phyloP scores from a whole-genome alignment of 768 basidiomycete species.

The Pleurotus sapidus region DNA sequence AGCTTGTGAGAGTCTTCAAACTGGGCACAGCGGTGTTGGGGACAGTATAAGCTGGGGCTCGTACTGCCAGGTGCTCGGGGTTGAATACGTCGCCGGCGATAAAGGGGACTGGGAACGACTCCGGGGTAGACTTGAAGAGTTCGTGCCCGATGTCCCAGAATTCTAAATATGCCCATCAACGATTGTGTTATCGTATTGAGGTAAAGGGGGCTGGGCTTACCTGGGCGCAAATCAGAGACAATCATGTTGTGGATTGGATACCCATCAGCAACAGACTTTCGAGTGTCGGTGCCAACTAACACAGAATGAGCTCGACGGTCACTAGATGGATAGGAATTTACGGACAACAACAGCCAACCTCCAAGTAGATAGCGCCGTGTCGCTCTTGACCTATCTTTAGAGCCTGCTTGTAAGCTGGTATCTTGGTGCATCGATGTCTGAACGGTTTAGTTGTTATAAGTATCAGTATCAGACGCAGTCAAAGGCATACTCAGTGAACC shows the following conservation, averaged over 20 bases:
- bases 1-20: conserved; percentile 15
- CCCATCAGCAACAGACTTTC: conserved; percentile 21
- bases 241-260: conserved; percentile 20
- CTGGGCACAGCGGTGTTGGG: conserved; percentile 9
- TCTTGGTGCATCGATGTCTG: conserved; percentile 17
- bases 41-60: conserved; percentile 1
- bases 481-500: conserved; percentile 26
- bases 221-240: conserved; percentile 20
- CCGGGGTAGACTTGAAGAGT: conserved; percentile 37
- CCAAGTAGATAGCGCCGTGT: conserved; percentile 19
- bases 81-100: conserved; percentile 42
- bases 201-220: conserved; percentile 7
- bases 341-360: conserved; percentile 26
- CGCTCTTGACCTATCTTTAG: conserved; percentile 15
- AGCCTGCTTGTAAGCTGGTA: conserved; percentile 17
- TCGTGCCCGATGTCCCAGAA: conserved; percentile 47
- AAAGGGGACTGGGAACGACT: conserved; percentile 40
- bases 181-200: neutral
- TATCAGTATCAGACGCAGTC: neutral
- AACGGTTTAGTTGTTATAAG: neutral
- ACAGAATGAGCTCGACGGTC: neutral
- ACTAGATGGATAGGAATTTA: neutral
- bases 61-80: conserved; percentile 26
- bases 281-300: conserved; percentile 21
- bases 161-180: conserved; percentile 21